phyloP scores from a whole-genome alignment of 257 asterid genomes.

The Leptodermis oblonga region DNA sequence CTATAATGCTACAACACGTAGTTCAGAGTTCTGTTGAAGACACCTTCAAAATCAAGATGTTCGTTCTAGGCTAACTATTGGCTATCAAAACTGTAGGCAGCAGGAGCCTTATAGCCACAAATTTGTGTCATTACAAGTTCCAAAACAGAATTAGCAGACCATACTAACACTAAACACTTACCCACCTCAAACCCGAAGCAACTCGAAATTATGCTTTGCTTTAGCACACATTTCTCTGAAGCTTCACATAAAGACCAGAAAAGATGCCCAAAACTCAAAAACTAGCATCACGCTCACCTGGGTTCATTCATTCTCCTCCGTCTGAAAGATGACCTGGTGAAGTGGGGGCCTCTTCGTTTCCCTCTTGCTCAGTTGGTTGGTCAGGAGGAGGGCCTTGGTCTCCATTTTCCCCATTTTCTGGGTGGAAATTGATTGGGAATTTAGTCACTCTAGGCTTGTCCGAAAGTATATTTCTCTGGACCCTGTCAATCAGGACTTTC shows the following conservation, averaged over 20 bases:
- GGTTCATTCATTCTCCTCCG: slow-evolving; percentile 28
- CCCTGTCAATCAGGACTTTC: slow-evolving; percentile 70
- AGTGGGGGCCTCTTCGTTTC: slow-evolving; percentile 39
- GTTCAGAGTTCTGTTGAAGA: background rate
- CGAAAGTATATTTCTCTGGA: slow-evolving; percentile 76
- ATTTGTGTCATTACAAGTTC: background rate
- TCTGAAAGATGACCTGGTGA: slow-evolving; percentile 34
- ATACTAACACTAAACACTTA: background rate
- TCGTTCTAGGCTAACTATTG: background rate
- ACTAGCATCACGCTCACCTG: background rate
- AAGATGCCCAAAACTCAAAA: slow-evolving; percentile 6
- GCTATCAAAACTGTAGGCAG: background rate
- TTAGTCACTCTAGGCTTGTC: slow-evolving; percentile 96
- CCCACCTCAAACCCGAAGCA: slow-evolving; percentile 4
- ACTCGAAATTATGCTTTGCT: slow-evolving; percentile 15
- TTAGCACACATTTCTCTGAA: slow-evolving; percentile 6
- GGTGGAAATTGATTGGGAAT: slow-evolving; percentile 78
- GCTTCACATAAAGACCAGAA: slow-evolving; percentile 20
- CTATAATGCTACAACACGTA: background rate
- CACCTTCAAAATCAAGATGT: background rate
- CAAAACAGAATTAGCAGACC: background rate
- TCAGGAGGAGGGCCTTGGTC: slow-evolving; percentile 59
- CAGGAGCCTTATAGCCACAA: background rate
- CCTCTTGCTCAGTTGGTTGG: slow-evolving; percentile 46
- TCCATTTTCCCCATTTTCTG: slow-evolving; percentile 59